A percentile compares a stretch with the other conserved stretches of the same genome.
Evolutionary conservation across 257 asterid species (phyloP).

Genomic region (Craterostigma plantagineum): DNA sequence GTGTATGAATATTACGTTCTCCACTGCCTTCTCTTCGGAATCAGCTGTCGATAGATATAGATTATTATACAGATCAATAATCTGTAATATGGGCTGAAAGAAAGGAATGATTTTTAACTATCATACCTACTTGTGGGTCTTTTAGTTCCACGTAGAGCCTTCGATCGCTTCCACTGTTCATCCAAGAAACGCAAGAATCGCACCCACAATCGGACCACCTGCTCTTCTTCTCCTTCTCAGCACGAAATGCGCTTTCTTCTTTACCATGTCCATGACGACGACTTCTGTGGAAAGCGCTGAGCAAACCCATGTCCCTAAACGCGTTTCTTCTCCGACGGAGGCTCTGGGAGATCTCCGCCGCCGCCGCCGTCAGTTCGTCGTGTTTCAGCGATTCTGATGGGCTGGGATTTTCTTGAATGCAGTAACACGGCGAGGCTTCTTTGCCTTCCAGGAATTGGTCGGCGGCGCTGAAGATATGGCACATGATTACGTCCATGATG

Average conservation of each 20-base stretch:
- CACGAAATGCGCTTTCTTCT: too few species aligned
- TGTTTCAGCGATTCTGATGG: conserved; percentile 5
- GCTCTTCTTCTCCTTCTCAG: conserved; percentile 9
- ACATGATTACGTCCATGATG: conserved; percentile 32
- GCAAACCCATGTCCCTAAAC: conserved; percentile 27
- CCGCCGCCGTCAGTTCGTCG: conserved; percentile 12
- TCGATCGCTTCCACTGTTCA: conserved; percentile 17
- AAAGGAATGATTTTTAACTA: neutral
- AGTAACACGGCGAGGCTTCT: conserved; percentile 33
- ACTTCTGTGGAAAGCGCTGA: conserved; percentile 8
- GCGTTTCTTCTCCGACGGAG: conserved; percentile 35
- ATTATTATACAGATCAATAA: too few species aligned
- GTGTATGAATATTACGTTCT: conserved; percentile 52
- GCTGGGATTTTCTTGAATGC: neutral
- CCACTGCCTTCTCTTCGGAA: conserved; percentile 11
- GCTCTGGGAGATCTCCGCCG: conserved; percentile 33
- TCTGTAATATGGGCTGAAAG: neutral
- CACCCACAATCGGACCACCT: conserved; percentile 93
- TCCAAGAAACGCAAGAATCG: conserved; percentile 50
- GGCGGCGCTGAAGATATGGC: conserved; percentile 22
- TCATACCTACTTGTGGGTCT: conserved; percentile 26
- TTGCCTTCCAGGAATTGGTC: conserved; percentile 40
- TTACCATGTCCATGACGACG: conserved; percentile 2
- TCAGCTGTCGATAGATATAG: conserved; percentile 19
- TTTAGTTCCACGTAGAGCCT: conserved; percentile 46